These are phyloP conservation scores for Aspergillus fumigatiaffinis DNA, from an alignment of 2,329 filamentous ascomycete species.

Conservation along the genomic window DNA sequence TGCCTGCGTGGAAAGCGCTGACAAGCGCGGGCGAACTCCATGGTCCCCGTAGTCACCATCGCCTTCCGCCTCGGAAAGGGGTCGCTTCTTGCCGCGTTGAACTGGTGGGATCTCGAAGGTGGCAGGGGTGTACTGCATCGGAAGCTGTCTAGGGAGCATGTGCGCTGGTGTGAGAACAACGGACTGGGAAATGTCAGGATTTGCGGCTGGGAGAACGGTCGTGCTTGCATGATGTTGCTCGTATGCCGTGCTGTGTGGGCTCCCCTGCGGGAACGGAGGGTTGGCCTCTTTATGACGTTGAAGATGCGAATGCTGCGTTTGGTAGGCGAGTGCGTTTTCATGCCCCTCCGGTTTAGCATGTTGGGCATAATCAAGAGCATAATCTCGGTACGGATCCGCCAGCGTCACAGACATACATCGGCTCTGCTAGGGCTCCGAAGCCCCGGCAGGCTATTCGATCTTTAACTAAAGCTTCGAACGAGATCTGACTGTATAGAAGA, in stretches of 20 bases:
- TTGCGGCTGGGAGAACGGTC: conserved; percentile 30
- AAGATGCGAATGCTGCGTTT: conserved; percentile 43
- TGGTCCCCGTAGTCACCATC: conserved; percentile 22
- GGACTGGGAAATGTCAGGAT: conserved; percentile 28
- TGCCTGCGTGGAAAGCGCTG: conserved; percentile 30
- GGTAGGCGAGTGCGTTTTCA: conserved; percentile 62
- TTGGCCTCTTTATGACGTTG: conserved; percentile 33
- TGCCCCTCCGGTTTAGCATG: conserved; percentile 63
- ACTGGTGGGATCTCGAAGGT: conserved; percentile 30
- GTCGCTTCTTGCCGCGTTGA: conserved; percentile 33
- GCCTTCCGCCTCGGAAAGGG: conserved; percentile 28
- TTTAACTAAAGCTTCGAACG: conserved; percentile 5
- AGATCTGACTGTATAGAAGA: background rate
- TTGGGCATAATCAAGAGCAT: conserved; percentile 71
- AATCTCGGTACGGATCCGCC: conserved; percentile 72
- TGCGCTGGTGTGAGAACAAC: conserved; percentile 31
- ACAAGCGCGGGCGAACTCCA: conserved; percentile 27
- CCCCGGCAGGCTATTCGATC: conserved; percentile 57
- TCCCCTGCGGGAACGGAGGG: conserved; percentile 29
- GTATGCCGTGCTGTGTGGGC: conserved; percentile 29
- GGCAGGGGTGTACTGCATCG: conserved; percentile 32
- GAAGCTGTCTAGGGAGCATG: conserved; percentile 32
- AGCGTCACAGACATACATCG: conserved; percentile 68
- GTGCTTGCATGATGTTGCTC: conserved; percentile 40
- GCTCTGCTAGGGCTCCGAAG: conserved; percentile 69